phyloP scores from a whole-genome alignment of 352 stramenopile genomes.

The Pythium insidiosum region DNA sequence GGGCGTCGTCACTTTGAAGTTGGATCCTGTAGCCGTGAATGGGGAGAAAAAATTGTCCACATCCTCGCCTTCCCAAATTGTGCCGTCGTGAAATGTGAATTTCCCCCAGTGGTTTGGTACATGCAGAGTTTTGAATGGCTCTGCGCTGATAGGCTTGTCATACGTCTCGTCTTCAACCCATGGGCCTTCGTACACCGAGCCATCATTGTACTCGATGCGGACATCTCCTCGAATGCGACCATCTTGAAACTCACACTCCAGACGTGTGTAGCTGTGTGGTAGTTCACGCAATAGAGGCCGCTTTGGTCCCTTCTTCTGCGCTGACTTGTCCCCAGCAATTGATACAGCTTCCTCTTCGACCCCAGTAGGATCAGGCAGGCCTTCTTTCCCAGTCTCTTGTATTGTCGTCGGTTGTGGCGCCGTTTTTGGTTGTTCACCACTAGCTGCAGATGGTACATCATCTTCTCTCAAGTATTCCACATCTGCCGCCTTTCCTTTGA shows the following conservation, averaged over 20 bases:
- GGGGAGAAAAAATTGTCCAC: slow-evolving; percentile 83
- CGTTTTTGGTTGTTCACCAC: too few species aligned
- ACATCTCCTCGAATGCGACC: slow-evolving; percentile 54
- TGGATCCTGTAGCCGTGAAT: slow-evolving; percentile 43
- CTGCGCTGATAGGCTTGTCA: slow-evolving; percentile 30
- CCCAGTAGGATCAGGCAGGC: slow-evolving; percentile 1
- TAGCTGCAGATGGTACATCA: background rate
- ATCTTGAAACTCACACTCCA: slow-evolving; percentile 71
- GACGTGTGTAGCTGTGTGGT: slow-evolving; percentile 54
- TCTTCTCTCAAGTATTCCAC: slow-evolving; percentile 51
- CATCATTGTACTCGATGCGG: slow-evolving; percentile 70
- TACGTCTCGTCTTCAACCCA: slow-evolving; percentile 63
- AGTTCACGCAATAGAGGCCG: slow-evolving; percentile 22
- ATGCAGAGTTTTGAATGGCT: slow-evolving; percentile 46
- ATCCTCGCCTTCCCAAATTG: slow-evolving; percentile 60
- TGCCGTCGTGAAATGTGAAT: slow-evolving; percentile 64
- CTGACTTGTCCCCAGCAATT: background rate
- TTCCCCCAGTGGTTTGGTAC: slow-evolving; percentile 53
- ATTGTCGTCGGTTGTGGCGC: too few species aligned
- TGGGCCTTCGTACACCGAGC: slow-evolving; percentile 70
- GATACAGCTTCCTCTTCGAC: too few species aligned
- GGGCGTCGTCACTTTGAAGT: slow-evolving; percentile 44
- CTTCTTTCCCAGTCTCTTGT: background rate
- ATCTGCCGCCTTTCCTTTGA: slow-evolving; percentile 51
- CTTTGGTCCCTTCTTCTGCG: slow-evolving; percentile 9